Conservation (phyloP, 2,329 filamentous ascomycete species). For the Stemphylium beticola region DNA sequence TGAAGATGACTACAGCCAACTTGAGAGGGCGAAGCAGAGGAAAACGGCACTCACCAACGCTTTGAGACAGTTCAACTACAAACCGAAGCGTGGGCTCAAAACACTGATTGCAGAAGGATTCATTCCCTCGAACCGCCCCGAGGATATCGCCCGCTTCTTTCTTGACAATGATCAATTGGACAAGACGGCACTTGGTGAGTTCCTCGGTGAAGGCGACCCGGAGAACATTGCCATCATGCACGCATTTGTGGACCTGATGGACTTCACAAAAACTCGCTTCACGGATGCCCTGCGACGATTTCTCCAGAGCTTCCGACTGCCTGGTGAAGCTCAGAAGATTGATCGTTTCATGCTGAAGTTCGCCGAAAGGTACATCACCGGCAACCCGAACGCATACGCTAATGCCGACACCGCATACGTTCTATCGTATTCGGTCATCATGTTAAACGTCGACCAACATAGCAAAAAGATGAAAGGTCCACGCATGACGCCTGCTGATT, state of each 20-base stretch:
- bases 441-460: slow-evolving; percentile 96
- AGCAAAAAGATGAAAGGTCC: slow-evolving; percentile 80
- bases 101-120: slow-evolving; percentile 83
- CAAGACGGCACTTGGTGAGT: slow-evolving; percentile 93
- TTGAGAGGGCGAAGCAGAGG: slow-evolving; percentile 93
- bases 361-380: slow-evolving; percentile 90
- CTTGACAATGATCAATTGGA: slow-evolving; percentile 82
- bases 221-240: slow-evolving; percentile 98
- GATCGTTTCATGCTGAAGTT: slow-evolving; percentile 99
- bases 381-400: slow-evolving; percentile 95
- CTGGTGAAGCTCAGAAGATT: slow-evolving; percentile 97
- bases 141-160: slow-evolving; percentile 85
- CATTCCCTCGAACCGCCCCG: slow-evolving; percentile 76
- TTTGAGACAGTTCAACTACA: slow-evolving; percentile 94
- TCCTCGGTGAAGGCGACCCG: slow-evolving; percentile 88
- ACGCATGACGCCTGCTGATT: slow-evolving; percentile 95
- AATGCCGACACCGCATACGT: slow-evolving; percentile 99
- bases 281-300: slow-evolving; percentile 92
- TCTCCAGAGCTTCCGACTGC: slow-evolving; percentile 90
- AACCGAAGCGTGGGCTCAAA: slow-evolving; percentile 93
- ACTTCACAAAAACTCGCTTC: slow-evolving; percentile 89
- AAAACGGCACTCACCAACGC: slow-evolving; percentile 93
- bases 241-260: slow-evolving; percentile 94
- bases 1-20: slow-evolving; percentile 89
- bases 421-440: slow-evolving; percentile 91